These are phyloP conservation scores for Coprinopsis sp. DNA, from an alignment of 768 basidiomycete species.

Conservation along the genomic window DNA sequence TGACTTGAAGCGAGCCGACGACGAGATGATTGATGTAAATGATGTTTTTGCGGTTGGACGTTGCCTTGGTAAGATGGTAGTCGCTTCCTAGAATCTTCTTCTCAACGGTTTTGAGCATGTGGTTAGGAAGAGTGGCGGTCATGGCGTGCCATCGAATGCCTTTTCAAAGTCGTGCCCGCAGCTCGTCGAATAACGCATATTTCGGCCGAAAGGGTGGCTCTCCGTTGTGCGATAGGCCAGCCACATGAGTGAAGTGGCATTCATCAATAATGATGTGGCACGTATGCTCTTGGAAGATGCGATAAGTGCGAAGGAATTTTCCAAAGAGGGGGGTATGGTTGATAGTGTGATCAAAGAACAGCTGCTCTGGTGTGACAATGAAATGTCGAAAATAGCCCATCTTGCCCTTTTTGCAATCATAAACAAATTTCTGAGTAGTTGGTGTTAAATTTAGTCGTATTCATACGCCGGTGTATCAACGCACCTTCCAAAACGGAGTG, in stretches of 20 bases:
- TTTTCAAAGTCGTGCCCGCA: conserved; percentile 13
- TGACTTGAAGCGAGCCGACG: conserved; percentile 12
- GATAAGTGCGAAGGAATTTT: too few species aligned
- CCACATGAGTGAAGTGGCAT: conserved; percentile 18
- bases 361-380: conserved; percentile 1
- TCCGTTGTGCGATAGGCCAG: conserved; percentile 18
- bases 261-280: conserved; percentile 19
- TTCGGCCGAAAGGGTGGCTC: conserved; percentile 19
- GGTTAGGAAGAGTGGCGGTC: conserved; percentile 20
- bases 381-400: not conserved
- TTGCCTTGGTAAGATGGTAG: conserved; percentile 12
- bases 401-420: not conserved
- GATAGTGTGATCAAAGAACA: too few species aligned
- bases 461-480: too few species aligned
- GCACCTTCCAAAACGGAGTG: not conserved
- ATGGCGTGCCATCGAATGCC: conserved; percentile 10
- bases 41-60: conserved; percentile 24
- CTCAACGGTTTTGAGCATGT: conserved; percentile 18
- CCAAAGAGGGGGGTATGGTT: too few species aligned
- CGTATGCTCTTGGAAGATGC: not conserved
- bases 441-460: too few species aligned
- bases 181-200: conserved; percentile 17
- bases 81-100: conserved; percentile 10
- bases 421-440: not conserved
- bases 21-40: conserved; percentile 27